Evolutionary conservation across 2,329 filamentous ascomycete genomes (phyloP).

Genomic region (Lecanicillium sp.): DNA sequence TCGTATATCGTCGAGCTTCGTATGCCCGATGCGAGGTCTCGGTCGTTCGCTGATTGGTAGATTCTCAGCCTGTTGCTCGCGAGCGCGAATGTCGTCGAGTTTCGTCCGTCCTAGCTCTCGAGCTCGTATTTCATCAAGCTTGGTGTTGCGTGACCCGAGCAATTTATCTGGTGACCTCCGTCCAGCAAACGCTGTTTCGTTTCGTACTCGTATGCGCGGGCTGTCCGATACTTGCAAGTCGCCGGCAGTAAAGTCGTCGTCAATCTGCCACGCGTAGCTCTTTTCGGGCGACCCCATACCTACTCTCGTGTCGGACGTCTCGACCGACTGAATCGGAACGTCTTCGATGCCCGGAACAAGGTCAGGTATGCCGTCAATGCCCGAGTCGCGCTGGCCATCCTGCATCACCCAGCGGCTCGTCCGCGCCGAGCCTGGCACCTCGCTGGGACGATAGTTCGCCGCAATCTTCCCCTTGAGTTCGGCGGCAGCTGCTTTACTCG

Average conservation of each 20-base stretch:
- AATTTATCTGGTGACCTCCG: conserved; percentile 15
- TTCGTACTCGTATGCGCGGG: conserved; percentile 38
- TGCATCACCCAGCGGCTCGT: conserved; percentile 12
- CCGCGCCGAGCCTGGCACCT: conserved; percentile 8
- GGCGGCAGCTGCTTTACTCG: conserved; percentile 11
- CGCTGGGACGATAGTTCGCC: conserved; percentile 5
- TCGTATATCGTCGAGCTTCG: conserved; percentile 42
- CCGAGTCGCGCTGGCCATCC: conserved; percentile 2
- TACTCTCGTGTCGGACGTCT: conserved; percentile 9
- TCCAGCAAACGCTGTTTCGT: conserved; percentile 24
- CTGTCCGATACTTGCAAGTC: conserved; percentile 49
- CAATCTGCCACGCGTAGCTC: conserved; percentile 47
- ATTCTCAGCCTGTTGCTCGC: conserved; percentile 23
- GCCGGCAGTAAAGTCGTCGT: conserved; percentile 49
- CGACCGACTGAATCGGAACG: conserved; percentile 25
- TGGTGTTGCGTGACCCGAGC: conserved; percentile 29
- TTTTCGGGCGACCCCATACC: conserved; percentile 36
- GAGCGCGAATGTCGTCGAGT: conserved; percentile 27
- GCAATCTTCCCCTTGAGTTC: conserved; percentile 6
- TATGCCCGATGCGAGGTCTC: conserved; percentile 26
- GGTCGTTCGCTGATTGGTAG: conserved; percentile 23
- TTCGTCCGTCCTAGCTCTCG: conserved; percentile 26
- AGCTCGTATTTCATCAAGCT: conserved; percentile 36
- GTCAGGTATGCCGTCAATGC: conserved; percentile 24
- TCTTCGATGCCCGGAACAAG: conserved; percentile 31